These are phyloP conservation scores for Populus ilicifolia DNA, from an alignment of 345 rosid species.

Conservation along the genomic window DNA sequence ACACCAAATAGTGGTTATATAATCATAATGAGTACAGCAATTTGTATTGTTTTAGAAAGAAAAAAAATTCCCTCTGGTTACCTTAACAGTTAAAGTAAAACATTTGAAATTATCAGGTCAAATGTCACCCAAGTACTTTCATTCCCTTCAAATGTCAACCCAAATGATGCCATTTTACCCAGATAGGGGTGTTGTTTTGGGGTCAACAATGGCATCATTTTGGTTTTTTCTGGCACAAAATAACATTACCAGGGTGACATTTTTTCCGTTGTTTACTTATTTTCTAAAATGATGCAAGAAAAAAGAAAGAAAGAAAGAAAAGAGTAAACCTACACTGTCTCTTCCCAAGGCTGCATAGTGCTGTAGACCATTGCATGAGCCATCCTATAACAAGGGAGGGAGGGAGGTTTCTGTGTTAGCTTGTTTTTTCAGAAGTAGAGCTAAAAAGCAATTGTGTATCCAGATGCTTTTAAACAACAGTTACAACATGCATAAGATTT, in stretches of 20 bases:
- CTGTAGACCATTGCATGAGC: slow-evolving; percentile 97
- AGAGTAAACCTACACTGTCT: slow-evolving; percentile 61
- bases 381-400: slow-evolving; percentile 51
- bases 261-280: not conserved
- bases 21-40: not conserved
- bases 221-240: not conserved
- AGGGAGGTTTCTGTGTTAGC: not conserved
- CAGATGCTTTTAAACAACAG: not conserved
- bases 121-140: not conserved
- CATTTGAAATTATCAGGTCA: not conserved
- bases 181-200: not conserved
- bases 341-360: slow-evolving; percentile 99
- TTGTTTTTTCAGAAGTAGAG: not conserved
- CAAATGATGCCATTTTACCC: not conserved
- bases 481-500: not conserved
- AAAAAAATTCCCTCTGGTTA: not conserved
- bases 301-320: not conserved
- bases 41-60: no score
- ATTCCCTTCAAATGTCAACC: not conserved
- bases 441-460: not conserved
- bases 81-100: not conserved
- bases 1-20: not conserved
- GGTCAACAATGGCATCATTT: not conserved
- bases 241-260: not conserved
- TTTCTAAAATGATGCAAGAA: not conserved